These are phyloP conservation scores for Onygena corvina DNA, from an alignment of 2,329 filamentous ascomycete species.

Conservation along the genomic window DNA sequence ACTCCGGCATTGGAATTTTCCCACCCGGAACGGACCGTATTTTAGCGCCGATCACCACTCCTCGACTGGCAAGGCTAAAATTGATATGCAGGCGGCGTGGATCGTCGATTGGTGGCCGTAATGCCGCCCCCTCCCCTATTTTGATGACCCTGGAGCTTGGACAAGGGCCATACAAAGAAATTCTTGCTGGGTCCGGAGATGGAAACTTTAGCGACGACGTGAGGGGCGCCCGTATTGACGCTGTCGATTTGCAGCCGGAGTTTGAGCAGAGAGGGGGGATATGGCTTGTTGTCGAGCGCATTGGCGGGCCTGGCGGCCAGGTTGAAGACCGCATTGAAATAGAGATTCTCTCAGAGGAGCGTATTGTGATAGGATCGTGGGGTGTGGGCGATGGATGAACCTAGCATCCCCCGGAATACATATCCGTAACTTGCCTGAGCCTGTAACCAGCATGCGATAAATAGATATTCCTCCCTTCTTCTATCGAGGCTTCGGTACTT, in stretches of 20 bases:
- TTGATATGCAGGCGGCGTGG: slow-evolving; percentile 42
- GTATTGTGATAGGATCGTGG: slow-evolving; percentile 35
- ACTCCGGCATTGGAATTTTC: slow-evolving; percentile 38
- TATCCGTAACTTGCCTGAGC: background rate
- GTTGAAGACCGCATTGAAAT: slow-evolving; percentile 34
- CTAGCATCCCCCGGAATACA: background rate
- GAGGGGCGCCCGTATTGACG: slow-evolving; percentile 54
- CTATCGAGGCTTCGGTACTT: background rate
- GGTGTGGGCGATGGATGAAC: slow-evolving; percentile 19
- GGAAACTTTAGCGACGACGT: slow-evolving; percentile 61
- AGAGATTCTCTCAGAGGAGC: slow-evolving; percentile 33
- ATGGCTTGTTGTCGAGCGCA: slow-evolving; percentile 72
- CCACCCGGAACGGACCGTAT: slow-evolving; percentile 43
- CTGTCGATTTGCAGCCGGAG: slow-evolving; percentile 63
- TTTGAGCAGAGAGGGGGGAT: slow-evolving; percentile 45
- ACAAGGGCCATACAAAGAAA: slow-evolving; percentile 53
- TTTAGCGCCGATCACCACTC: slow-evolving; percentile 39
- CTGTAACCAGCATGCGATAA: no score
- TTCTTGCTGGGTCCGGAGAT: slow-evolving; percentile 56
- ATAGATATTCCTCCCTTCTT: no score
- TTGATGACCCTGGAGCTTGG: slow-evolving; percentile 63
- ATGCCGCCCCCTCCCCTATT: slow-evolving; percentile 41
- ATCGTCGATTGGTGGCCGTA: slow-evolving; percentile 28
- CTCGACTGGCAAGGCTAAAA: slow-evolving; percentile 50
- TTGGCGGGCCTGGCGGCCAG: slow-evolving; percentile 50